phyloP scores from a whole-genome alignment of 257 asterid species.

The Solanum clarkiae region DNA sequence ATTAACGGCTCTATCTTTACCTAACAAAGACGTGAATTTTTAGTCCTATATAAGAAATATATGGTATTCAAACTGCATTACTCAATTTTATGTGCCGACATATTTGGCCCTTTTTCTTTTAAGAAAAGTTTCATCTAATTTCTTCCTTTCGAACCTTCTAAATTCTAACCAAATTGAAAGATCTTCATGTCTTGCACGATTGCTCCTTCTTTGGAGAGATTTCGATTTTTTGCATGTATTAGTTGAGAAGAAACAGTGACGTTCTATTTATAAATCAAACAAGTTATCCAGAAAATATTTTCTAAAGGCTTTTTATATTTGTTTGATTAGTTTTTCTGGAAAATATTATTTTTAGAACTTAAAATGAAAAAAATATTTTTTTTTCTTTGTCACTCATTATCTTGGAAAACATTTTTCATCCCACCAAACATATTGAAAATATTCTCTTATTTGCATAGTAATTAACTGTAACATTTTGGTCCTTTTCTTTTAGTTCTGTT shows the following conservation, averaged over 20 bases:
- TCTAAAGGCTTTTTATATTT: neutral
- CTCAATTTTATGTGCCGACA: neutral
- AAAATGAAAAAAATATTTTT: too few relatives aligned
- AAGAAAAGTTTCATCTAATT: neutral
- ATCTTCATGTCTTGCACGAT: neutral
- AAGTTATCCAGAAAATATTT: neutral
- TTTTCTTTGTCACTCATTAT: neutral
- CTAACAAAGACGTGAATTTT: too few relatives aligned
- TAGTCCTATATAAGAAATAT: too few relatives aligned
- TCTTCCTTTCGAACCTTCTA: neutral
- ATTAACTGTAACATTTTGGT: too few relatives aligned
- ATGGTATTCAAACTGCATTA: neutral
- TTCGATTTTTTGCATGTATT: neutral
- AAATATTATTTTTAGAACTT: too few relatives aligned
- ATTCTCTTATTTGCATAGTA: too few relatives aligned
- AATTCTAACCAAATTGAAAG: neutral
- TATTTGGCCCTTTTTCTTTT: neutral
- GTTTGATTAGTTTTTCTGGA: neutral
- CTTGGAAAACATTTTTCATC: neutral
- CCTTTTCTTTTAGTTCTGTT: too few relatives aligned
- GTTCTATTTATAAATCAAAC: neutral
- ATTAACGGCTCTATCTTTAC: too few relatives aligned
- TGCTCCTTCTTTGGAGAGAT: neutral
- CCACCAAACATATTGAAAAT: neutral
- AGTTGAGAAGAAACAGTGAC: neutral